phyloP scores from a whole-genome alignment of 108 stramenopile species.

The Discostella stelligeroides region DNA sequence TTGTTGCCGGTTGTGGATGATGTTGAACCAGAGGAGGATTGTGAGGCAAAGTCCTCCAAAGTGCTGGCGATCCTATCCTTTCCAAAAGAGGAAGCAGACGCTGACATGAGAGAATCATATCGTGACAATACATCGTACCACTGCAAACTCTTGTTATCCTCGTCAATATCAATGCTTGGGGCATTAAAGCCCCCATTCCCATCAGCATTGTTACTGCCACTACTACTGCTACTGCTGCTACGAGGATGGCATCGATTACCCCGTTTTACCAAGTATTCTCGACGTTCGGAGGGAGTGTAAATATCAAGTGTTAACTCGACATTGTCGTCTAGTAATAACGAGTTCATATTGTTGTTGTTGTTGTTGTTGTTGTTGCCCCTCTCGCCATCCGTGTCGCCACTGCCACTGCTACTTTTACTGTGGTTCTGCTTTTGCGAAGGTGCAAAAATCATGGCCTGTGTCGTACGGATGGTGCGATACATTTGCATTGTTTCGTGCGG shows the following conservation, averaged over 20 bases:
- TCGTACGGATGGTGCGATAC: conserved; percentile 32
- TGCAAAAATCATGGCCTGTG: conserved; percentile 41
- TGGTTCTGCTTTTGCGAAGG: conserved; percentile 7
- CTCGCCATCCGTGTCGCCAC: background rate
- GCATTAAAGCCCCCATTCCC: background rate
- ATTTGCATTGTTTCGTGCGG: conserved; percentile 11
- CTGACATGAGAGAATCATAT: conserved; percentile 30
- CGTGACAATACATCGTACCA: conserved; percentile 27
- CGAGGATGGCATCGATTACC: conserved; percentile 38
- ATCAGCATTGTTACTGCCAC: background rate
- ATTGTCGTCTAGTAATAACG: background rate
- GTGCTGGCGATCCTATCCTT: background rate
- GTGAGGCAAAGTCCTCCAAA: conserved; percentile 11
- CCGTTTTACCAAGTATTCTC: conserved; percentile 38
- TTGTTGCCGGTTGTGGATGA: background rate
- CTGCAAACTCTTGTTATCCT: conserved; percentile 4
- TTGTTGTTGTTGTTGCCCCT: background rate
- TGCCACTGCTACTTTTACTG: background rate
- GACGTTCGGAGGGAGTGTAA: conserved; percentile 45
- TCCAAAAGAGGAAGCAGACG: background rate
- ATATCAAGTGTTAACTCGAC: conserved; percentile 27
- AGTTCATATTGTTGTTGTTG: no score
- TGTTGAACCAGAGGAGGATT: no score
- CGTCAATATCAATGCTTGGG: background rate
- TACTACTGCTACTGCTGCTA: background rate